Conservation (phyloP, 1,284 basidiomycete genomes). For the Rhodotorula sp. region DNA sequence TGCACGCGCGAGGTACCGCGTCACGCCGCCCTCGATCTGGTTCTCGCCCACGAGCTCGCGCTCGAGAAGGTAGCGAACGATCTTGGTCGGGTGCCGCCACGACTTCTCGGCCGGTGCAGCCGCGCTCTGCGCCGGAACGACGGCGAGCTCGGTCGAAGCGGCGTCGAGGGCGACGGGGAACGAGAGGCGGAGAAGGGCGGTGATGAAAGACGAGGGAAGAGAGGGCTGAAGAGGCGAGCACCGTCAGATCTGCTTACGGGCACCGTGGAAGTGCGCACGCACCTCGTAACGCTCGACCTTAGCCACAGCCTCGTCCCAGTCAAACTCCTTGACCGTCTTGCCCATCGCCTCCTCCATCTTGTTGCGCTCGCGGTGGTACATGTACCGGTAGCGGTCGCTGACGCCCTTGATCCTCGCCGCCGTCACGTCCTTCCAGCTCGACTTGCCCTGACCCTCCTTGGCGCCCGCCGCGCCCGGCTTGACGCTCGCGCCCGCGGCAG, state of each 20-base stretch:
- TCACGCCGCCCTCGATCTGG: conserved; percentile 32
- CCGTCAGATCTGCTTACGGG: not conserved
- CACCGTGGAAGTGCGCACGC: not conserved
- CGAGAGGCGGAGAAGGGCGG: conserved; percentile 35
- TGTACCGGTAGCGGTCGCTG: conserved; percentile 31
- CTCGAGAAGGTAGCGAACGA: conserved; percentile 36
- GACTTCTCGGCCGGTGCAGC: not conserved
- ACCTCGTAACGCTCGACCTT: conserved; percentile 34
- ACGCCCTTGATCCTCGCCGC: conserved; percentile 37
- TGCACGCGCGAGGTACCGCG: conserved; percentile 29
- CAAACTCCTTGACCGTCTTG: conserved; percentile 16
- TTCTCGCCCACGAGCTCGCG: conserved; percentile 38
- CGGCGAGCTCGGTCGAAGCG: conserved; percentile 14
- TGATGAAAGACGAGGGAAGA: conserved; percentile 37
- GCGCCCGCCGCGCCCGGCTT: not conserved
- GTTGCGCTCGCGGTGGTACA: conserved; percentile 33
- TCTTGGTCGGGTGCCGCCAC: conserved; percentile 31
- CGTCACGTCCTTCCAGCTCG: conserved; percentile 31
- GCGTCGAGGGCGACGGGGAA: conserved; percentile 29
- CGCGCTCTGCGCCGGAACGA: not conserved
- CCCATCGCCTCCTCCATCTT: conserved; percentile 32
- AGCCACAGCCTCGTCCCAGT: conserved; percentile 24
- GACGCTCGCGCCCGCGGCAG: conserved; percentile 10
- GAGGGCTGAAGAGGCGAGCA: conserved; percentile 16
- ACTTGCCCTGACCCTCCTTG: not conserved